Percentiles rank a stretch among this genome's conserved stretches.
These are phyloP conservation scores for Pichia gijzeniarum DNA, from an alignment of 805 yeast genomes.

Conservation along the genomic window DNA sequence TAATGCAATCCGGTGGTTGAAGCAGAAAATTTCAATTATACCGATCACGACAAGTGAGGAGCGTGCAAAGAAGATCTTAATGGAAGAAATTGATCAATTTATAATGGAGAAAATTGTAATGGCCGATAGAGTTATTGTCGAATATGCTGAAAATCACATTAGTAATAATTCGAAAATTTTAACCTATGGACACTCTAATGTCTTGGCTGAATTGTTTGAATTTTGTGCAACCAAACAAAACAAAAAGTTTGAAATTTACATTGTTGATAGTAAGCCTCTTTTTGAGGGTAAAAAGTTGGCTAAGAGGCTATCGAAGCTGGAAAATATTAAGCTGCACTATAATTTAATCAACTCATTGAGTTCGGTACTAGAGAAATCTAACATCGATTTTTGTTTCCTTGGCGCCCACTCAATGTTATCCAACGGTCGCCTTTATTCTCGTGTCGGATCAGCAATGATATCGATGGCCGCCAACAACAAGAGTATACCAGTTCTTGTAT, in stretches of 20 bases:
- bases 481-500: constrained; percentile 89
- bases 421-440: constrained; percentile 84
- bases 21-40: constrained; percentile 82
- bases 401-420: constrained; percentile 98
- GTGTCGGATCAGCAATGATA: constrained; percentile 91
- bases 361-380: constrained; percentile 58
- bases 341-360: constrained; percentile 73
- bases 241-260: constrained; percentile 68
- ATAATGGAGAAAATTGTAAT: constrained; percentile 79
- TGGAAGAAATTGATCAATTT: constrained; percentile 69
- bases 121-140: constrained; percentile 76
- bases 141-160: constrained; percentile 72
- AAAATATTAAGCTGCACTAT: constrained; percentile 69
- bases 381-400: constrained; percentile 83
- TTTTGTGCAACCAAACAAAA: constrained; percentile 57
- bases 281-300: constrained; percentile 87
- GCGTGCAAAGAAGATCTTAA: constrained; percentile 59
- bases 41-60: constrained; percentile 65
- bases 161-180: constrained; percentile 70
- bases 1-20: constrained; percentile 93
- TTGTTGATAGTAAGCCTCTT: constrained; percentile 89
- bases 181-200: constrained; percentile 85
- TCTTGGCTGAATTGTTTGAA: constrained; percentile 66
- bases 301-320: constrained; percentile 45
- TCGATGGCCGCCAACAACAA: constrained; percentile 87